Evolutionary conservation across 139 green algal species (phyloP), one percentile per base, ranked within the genome.

Genomic region (Picochlorum costavermella): DNA sequence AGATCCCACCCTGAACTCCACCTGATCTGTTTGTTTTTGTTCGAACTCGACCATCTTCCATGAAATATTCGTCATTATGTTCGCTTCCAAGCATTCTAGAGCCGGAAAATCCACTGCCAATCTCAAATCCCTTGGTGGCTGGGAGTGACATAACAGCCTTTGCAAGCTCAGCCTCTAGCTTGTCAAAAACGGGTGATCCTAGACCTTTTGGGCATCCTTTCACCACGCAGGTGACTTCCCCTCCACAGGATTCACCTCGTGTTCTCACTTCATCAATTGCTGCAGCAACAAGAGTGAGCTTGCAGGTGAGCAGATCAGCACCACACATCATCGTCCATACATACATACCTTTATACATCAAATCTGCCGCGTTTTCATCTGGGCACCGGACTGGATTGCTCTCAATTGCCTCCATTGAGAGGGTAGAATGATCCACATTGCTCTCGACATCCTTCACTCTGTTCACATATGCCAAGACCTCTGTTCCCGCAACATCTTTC

Each of bases 91-190:
- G 69, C 85, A 96, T 95, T 11, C 62, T 44, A 0, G 76, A 76
- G 31, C 91, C 91, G 12, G 55, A 31, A 72, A 98, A 98, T 12
- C 94, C 94, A 60, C 81, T 93, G 61, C 94, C 94, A 65, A 99
- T 96, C 83, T 98, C 92, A 81, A 99, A 96, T 28, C 91, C 92
- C 86, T 98, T 97, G 25, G 91, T 96, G 9, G 94, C 94, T 4
- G 92, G 92, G 59, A 99, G 82, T 12, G 75, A 90, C 78, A 99
- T 92, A 58, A 96, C 80, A 2, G 94, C 94, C 74, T 94, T 91
- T 28, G 90, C 93, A 28, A 99, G 80, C 68, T 99, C 92, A 8
- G 94, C 94, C 75, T 99, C 94, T 65, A 99, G 86, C 80, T 98
- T 98, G 80, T 92, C 88, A 78, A 99, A 99, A 43, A 98, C 94